These are phyloP conservation scores for Mediolabrus comicus DNA, from an alignment of 108 stramenopile species.

Conservation along the genomic window DNA sequence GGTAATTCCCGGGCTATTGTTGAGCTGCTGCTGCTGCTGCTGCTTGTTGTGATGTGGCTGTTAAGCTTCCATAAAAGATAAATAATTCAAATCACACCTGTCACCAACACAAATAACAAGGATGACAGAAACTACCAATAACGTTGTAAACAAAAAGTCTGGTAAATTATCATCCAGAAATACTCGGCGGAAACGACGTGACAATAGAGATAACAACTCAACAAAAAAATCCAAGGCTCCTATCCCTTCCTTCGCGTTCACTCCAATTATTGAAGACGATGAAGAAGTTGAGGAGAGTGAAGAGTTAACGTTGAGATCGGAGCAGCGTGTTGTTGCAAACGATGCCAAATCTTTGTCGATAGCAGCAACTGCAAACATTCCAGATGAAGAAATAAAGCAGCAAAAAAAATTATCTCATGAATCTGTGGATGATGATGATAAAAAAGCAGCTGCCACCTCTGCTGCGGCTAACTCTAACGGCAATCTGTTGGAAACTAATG, in stretches of 20 bases:
- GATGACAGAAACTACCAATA: not conserved
- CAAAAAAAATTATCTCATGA: not conserved
- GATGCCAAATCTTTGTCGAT: not conserved
- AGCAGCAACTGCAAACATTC: not conserved
- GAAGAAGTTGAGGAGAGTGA: conserved; percentile 2
- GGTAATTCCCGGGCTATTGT: too few relatives aligned
- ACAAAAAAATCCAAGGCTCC: conserved; percentile 7
- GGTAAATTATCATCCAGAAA: conserved; percentile 34
- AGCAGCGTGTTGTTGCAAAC: not conserved
- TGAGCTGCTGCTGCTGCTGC: too few relatives aligned
- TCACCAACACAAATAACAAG: not conserved
- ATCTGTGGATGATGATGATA: not conserved
- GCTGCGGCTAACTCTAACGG: not conserved
- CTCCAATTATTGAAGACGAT: conserved; percentile 4
- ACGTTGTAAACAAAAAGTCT: not conserved
- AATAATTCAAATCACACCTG: too few relatives aligned
- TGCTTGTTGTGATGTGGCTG: too few relatives aligned
- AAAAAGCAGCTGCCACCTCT: not conserved
- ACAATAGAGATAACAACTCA: not conserved
- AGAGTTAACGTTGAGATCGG: not conserved
- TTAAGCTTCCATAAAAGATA: too few relatives aligned
- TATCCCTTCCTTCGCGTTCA: conserved; percentile 24
- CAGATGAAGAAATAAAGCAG: not conserved
- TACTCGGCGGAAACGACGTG: conserved; percentile 20
- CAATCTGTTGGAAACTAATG: not conserved